Conservation (phyloP, 129 eudicot genomes). For the Apium graveolens region DNA sequence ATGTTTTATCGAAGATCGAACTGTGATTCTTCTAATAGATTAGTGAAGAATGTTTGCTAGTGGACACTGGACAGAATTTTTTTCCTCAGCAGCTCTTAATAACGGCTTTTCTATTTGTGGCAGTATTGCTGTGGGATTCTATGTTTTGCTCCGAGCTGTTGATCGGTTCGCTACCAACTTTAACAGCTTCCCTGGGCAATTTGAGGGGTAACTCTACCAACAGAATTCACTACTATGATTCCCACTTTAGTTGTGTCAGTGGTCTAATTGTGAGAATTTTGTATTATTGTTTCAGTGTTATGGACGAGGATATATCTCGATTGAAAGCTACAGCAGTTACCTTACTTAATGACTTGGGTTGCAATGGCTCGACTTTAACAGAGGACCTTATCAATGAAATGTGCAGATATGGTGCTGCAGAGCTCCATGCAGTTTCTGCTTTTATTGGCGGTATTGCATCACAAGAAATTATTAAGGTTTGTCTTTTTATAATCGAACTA, state of each 20-base stretch:
- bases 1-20: not conserved
- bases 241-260: not conserved
- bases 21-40: not conserved
- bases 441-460: constrained; percentile 89
- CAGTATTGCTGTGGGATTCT: constrained; percentile 87
- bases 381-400: constrained; percentile 95
- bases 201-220: constrained; percentile 65
- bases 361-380: constrained; percentile 72
- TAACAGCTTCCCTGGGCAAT: constrained; percentile 87
- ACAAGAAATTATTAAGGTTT: constrained; percentile 92
- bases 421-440: constrained; percentile 94
- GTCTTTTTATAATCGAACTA: not conserved
- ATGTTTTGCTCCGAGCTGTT: constrained; percentile 85
- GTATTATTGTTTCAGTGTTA: constrained; percentile 35
- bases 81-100: not conserved
- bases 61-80: not conserved
- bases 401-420: constrained; percentile 95
- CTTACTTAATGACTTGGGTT: constrained; percentile 75
- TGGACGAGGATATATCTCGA: constrained; percentile 93
- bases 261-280: not conserved
- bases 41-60: not conserved
- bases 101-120: not conserved
- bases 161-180: constrained; percentile 82
- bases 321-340: constrained; percentile 73
- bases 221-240: not conserved